Evolutionary conservation across 78 protist genomes (phyloP).

Genomic region (Dictyostelium purpureum): DNA sequence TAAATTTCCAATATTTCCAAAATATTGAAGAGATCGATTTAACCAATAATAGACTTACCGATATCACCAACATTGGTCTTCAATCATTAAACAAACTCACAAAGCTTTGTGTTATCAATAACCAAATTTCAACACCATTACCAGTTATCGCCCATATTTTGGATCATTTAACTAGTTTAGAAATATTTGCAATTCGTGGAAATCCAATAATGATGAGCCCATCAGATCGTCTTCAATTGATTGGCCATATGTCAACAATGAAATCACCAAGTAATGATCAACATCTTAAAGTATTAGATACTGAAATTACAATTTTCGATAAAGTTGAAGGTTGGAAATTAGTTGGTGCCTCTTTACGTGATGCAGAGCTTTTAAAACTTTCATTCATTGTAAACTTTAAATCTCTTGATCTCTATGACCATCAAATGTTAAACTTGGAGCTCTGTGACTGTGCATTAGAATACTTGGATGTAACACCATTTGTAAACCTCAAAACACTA

Average conservation of each 20-base stretch:
- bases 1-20: slow-evolving; percentile 12
- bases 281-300: slow-evolving; percentile 74
- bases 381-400: not conserved
- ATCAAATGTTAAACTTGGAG: slow-evolving; percentile 19
- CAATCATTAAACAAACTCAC: not conserved
- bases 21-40: slow-evolving; percentile 60
- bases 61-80: slow-evolving; percentile 39
- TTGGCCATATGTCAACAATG: slow-evolving; percentile 70
- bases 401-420: slow-evolving; percentile 5
- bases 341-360: slow-evolving; percentile 8
- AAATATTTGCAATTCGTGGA: slow-evolving; percentile 58
- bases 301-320: slow-evolving; percentile 65
- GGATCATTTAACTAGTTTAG: slow-evolving; percentile 29
- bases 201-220: slow-evolving; percentile 68
- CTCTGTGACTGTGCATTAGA: slow-evolving; percentile 70
- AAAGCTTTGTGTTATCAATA: slow-evolving; percentile 26
- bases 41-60: slow-evolving; percentile 18
- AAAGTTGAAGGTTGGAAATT: slow-evolving; percentile 77
- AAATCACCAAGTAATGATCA: not conserved
- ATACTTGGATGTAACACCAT: slow-evolving; percentile 37
- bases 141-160: slow-evolving; percentile 49
- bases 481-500: slow-evolving; percentile 1
- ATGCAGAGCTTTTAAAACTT: slow-evolving; percentile 39
- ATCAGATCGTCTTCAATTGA: slow-evolving; percentile 31
- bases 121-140: slow-evolving; percentile 25